Evolutionary conservation across 495 filamentous ascomycete species (phyloP), one percentile per base, ranked within the genome.

Genomic region (Stereocaulon alpinum): DNA sequence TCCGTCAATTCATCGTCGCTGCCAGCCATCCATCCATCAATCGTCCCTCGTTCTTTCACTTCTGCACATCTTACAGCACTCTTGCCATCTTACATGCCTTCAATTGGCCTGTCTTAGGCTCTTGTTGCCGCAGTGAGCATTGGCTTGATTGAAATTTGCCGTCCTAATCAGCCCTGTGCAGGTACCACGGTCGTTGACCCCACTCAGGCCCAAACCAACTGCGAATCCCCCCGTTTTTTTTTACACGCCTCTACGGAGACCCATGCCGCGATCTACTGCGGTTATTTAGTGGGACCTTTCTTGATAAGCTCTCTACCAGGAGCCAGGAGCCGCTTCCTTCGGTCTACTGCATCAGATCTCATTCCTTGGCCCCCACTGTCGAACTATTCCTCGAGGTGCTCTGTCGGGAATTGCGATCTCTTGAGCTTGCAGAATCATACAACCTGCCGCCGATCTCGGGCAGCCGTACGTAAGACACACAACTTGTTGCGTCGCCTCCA

Each of bases 251-350:
- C 44, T 44, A 59, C 40, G 56, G 37, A 29, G 37, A 32, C 15
- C 17, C 37, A 48, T 20, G 17, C 24, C 29, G 45, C 30, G 56
- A 59, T 59, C 56, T 44, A 59, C 56, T 41, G 56, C 56, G 56
- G 45, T 59, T 59, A 59, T 51, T 59, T 51, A 42, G 56, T 59
- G 56, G 56, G 56, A 59, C 37, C 37, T 41, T 45, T 50, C 47
- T 44, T 30, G 45, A 59, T 59, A 59, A 59, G 56, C 49, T 51
- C 56, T 30, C 51, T 29, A 40, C 45, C 42, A 42, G 42, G 56
- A 51, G 56, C 45, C 42, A 42, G 42, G 56, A 51, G 56, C 56
- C 56, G 45, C 56, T 51, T 59, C 40, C 47, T 59, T 41, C 56
- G 56, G 56, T 37, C 49, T 40, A 59, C 34, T 59, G 56, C 56